phyloP scores from a whole-genome alignment of 495 filamentous ascomycete genomes.

The Penicillium macrosclerotiorum region DNA sequence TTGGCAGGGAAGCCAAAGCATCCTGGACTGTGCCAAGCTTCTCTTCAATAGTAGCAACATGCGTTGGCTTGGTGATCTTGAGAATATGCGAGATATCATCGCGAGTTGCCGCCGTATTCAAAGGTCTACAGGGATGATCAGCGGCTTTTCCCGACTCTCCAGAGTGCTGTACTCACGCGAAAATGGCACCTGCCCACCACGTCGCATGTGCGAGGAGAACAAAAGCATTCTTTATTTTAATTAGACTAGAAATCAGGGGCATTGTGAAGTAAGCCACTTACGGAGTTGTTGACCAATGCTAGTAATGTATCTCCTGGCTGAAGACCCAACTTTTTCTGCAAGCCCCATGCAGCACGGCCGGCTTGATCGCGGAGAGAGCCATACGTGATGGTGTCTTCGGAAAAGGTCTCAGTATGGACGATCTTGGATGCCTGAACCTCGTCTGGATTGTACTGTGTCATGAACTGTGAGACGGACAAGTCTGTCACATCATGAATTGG shows the following conservation, averaged over 20 bases:
- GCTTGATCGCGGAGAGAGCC: constrained; percentile 9
- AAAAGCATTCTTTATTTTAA: constrained; percentile 6
- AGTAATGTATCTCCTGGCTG: constrained; percentile 14
- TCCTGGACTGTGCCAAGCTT: constrained; percentile 3
- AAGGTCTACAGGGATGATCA: neutral
- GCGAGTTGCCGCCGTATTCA: constrained; percentile 5
- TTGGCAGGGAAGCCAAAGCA: neutral
- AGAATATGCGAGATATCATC: constrained; percentile 6
- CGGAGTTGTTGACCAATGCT: constrained; percentile 17
- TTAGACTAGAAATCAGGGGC: neutral
- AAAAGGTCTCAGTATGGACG: constrained; percentile 15
- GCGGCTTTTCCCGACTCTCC: neutral
- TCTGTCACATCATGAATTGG: constrained; percentile 12
- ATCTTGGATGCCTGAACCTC: constrained; percentile 14
- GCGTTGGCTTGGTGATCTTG: constrained; percentile 6
- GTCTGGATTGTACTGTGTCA: constrained; percentile 20
- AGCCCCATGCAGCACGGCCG: constrained; percentile 15
- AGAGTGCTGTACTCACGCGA: neutral
- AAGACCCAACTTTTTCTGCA: constrained; percentile 12
- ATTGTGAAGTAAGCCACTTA: constrained; percentile 1
- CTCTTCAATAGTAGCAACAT: constrained; percentile 9
- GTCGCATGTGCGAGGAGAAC: constrained; percentile 11
- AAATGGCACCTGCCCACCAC: constrained; percentile 9
- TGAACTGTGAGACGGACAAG: constrained; percentile 19
- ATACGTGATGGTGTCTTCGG: constrained; percentile 14